Percentiles rank a stretch among this genome's conserved stretches.
These are phyloP conservation scores for Termitomyces sp. DNA, from an alignment of 768 basidiomycete species.

Conservation along the genomic window DNA sequence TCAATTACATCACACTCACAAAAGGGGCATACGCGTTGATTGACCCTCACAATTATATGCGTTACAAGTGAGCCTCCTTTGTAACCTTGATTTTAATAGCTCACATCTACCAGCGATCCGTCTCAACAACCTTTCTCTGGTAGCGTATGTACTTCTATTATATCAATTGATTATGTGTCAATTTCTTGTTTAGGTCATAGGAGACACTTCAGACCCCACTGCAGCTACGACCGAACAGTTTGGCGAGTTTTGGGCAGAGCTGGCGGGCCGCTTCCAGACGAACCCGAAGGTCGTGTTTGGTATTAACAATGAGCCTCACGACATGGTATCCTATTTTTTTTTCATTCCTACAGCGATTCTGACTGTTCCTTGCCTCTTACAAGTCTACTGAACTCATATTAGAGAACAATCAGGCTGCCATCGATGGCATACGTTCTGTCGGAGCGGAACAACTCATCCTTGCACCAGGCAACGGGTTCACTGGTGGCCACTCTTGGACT, in stretches of 20 bases:
- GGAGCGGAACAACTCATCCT: constrained; percentile 39
- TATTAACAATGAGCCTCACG: constrained; percentile 43
- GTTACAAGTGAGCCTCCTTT: constrained; percentile 33
- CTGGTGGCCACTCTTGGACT: constrained; percentile 40
- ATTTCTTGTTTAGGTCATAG: constrained; percentile 32
- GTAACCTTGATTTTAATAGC: background rate
- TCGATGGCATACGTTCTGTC: constrained; percentile 34
- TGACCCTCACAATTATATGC: constrained; percentile 46
- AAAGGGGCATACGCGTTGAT: constrained; percentile 39
- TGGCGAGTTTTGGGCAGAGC: constrained; percentile 35
- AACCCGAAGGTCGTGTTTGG: constrained; percentile 44
- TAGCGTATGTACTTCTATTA: constrained; percentile 26
- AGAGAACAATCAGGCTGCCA: constrained; percentile 38
- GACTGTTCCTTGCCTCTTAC: background rate
- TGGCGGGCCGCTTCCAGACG: constrained; percentile 32
- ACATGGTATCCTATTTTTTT: constrained; percentile 26
- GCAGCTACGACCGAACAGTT: constrained; percentile 42
- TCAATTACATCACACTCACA: constrained; percentile 35
- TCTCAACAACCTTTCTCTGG: constrained; percentile 38
- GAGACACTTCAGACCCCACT: constrained; percentile 36
- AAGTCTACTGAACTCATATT: constrained; percentile 38
- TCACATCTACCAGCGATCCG: constrained; percentile 27
- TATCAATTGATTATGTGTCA: background rate
- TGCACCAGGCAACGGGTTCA: constrained; percentile 42
- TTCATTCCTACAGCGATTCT: background rate